Evolutionary conservation across 2,329 filamentous ascomycete genomes (phyloP), one percentile per base, ranked within the genome.

Genomic region (Colletotrichum navitas): DNA sequence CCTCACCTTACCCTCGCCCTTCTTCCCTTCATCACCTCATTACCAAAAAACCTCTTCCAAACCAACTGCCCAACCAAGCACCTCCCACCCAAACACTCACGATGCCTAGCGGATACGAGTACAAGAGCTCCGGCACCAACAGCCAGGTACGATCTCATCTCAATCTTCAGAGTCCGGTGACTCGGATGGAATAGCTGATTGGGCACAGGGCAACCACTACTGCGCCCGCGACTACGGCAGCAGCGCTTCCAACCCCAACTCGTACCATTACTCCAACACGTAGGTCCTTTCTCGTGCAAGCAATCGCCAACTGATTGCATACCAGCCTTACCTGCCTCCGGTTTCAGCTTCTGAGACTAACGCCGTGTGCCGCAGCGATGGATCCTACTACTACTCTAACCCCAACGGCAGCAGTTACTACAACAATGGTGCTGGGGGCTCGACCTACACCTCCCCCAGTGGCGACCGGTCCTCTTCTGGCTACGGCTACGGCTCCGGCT

Each of bases 301-400:
- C n/a, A n/a, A 12, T 10, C 10, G 11, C 41, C n/a, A n/a, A 14
- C 18, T n/a, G 26, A 11, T 32, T 26, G 26, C 58, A 12, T 29
- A 12, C 32, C 58, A 3, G 7, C 29, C 16, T 26, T 2, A 39
- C 21, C 18, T n/a, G 24, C 34, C 3, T 18, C 1, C 1, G 4
- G 8, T 11, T 21, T 2, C 16, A 16, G 43, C 21, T 26, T 10
- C 36, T 24, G 45, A 32, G 16, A 52, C 58, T 71, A 47, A 72
- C 39, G 59, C 12, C n/a, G 10, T 32, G 45, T 70, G 21, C 64
- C 4, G 45, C 32, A 88, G 86, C 29, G 77, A 93, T 75, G 90
- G 91, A 47, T 92, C 90, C 1, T 93, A 93, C 85, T 93, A 93
- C 83, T 93, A 93, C 82, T 88, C 86, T 78, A 93, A 93, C 81